A percentile compares a stretch with the other conserved stretches of the same genome.
Conservation (phyloP, 805 yeast genomes). For the Nematodospora valgi region DNA sequence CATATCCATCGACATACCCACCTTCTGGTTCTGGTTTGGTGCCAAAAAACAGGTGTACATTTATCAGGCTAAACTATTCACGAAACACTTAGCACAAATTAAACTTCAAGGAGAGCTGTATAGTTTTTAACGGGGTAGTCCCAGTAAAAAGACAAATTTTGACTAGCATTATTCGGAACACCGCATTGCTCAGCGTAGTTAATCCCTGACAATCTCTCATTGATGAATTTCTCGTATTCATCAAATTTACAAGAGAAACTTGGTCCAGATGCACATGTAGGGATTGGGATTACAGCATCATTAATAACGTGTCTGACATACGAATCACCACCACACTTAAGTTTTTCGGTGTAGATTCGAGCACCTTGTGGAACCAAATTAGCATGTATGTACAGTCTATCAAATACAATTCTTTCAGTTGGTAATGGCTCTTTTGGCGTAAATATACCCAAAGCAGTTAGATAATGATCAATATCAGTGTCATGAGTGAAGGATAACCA, state of each 20-base stretch:
- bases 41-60: too few relatives aligned
- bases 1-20: too few relatives aligned
- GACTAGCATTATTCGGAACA: slow-evolving; percentile 11
- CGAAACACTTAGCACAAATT: not conserved
- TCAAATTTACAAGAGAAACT: slow-evolving; percentile 42
- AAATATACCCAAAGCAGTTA: slow-evolving; percentile 58
- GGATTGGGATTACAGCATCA: slow-evolving; percentile 53
- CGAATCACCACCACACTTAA: slow-evolving; percentile 37
- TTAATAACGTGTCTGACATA: slow-evolving; percentile 49
- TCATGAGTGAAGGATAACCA: slow-evolving; percentile 73
- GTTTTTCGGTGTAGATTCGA: slow-evolving; percentile 47
- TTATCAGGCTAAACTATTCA: not conserved
- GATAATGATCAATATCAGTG: slow-evolving; percentile 52
- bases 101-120: slow-evolving; percentile 14
- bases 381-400: slow-evolving; percentile 21
- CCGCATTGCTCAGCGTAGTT: slow-evolving; percentile 14
- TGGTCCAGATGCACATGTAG: slow-evolving; percentile 50
- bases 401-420: slow-evolving; percentile 26
- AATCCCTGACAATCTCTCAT: slow-evolving; percentile 10
- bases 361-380: slow-evolving; percentile 60
- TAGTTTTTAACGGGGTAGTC: slow-evolving; percentile 18
- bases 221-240: slow-evolving; percentile 8
- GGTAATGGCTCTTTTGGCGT: slow-evolving; percentile 39
- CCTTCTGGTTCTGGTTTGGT: too few relatives aligned
- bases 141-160: slow-evolving; percentile 21